Base-by-base conservation (phyloP, 352 stramenopile species). In the Saprolegnia diclina region DNA sequence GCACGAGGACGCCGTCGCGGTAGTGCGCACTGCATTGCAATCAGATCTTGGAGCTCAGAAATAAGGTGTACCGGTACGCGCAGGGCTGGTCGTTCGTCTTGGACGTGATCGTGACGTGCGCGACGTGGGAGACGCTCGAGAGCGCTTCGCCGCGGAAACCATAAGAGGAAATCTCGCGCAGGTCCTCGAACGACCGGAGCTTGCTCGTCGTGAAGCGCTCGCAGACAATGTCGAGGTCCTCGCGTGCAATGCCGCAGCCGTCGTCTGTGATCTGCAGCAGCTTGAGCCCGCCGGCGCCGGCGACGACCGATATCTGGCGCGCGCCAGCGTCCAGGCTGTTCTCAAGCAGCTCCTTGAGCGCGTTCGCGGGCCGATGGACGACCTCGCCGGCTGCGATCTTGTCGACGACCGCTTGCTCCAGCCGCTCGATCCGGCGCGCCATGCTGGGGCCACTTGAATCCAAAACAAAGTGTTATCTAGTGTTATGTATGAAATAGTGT, bases 71-170 rank as follows among this genome's bases (percentile, higher is more conserved):
- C 87, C 85, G 90, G 75, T 90, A 97, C 3, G 87, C 90, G 40
- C 87, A 96, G 0, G 77, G 74, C 61, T 95, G 76, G 9, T 80
- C 76, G 13, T 75, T 76, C 10, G 84, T 94, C 71, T 93, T 94
- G 59, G 89, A 94, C 9, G 84, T 93, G 76, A 97, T 95, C 11
- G 86, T 83, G 26, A 98, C 88, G 67, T 96, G 81, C 5, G 94
- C 91, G 29, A 99, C 96, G 64, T 98, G 91, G 45, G 90, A 97
- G 70, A 99, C 97, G 69, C 89, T 98, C 32, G 97, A 97, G 32
- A 99, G 85, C 16, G 97, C 97, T 82, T 99, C 97, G 0, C 97
- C 97, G 16, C 97, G 89, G 79, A 99, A 99, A 22, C 97, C 97
- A 78, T 99, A 99, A 42, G 96, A 99, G 14, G 72, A 72, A 62